phyloP scores from a whole-genome alignment of 2,329 filamentous ascomycete genomes.

The Cladosporium oxysporum region DNA sequence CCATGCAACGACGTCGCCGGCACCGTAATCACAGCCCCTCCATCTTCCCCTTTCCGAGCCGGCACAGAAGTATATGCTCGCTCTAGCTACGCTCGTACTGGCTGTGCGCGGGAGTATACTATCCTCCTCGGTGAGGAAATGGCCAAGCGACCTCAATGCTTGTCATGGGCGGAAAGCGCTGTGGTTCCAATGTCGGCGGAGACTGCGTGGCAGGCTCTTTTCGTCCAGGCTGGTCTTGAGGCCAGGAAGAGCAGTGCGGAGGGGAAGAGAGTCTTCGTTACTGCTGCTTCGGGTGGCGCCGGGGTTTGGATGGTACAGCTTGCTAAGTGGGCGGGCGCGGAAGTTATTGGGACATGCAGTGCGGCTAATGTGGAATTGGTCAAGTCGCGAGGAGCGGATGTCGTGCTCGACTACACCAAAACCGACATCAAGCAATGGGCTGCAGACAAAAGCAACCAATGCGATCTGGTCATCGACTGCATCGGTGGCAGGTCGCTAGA shows the following conservation, averaged over 20 bases:
- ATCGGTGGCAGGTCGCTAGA: not conserved
- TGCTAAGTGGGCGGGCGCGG: not conserved
- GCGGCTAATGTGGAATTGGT: not conserved
- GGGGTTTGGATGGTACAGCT: not conserved
- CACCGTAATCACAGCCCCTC: not conserved
- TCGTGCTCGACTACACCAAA: not conserved
- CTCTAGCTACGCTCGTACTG: not conserved
- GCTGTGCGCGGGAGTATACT: not conserved
- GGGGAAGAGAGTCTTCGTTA: not conserved
- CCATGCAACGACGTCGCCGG: not conserved
- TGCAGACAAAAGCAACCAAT: not conserved
- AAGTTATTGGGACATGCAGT: not conserved
- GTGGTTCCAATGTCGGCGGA: not conserved
- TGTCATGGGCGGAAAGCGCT: not conserved
- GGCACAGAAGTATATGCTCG: not conserved
- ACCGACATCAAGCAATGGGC: not conserved
- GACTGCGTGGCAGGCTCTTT: slow-evolving; percentile 4
- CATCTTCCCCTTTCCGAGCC: not conserved
- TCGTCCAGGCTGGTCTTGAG: not conserved
- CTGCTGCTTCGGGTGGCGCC: not conserved
- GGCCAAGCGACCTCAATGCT: not conserved
- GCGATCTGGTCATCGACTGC: not conserved
- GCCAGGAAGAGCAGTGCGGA: not conserved
- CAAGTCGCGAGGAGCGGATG: not conserved
- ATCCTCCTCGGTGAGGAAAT: not conserved